Conservation (phyloP, 345 rosid species). For the Luvunga scandens region DNA sequence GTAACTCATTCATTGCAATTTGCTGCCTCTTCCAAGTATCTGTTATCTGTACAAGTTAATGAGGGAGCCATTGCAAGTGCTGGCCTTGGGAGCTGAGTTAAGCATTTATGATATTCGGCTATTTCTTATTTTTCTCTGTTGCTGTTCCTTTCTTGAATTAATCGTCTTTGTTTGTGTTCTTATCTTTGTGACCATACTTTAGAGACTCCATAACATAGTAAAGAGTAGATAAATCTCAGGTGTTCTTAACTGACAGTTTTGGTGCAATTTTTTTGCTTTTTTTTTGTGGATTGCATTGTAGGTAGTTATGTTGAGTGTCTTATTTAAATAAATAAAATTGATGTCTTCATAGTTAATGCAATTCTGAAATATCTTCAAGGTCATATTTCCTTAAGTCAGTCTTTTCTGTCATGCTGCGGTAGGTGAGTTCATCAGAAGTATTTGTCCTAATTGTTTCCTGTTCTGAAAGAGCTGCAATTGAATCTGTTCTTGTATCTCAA, state of each 20-base stretch:
- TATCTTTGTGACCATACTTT: conserved; percentile 1
- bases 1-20: background rate
- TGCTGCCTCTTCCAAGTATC: conserved; percentile 1
- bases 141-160: background rate
- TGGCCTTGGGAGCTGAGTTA: background rate
- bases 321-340: too few species aligned
- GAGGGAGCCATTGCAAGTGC: background rate
- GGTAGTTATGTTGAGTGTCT: background rate
- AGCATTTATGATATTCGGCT: background rate
- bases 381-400: background rate
- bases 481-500: background rate
- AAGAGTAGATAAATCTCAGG: background rate
- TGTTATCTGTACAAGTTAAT: background rate
- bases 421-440: background rate
- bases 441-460: background rate
- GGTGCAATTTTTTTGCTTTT: background rate
- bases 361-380: background rate
- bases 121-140: background rate
- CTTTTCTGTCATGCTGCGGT: background rate
- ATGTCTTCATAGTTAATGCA: background rate
- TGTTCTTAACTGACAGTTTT: background rate
- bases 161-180: background rate
- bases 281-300: background rate
- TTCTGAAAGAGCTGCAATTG: background rate
- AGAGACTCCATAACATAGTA: background rate